Evolutionary conservation across 257 asterid species (phyloP).

Genomic region (Petunia secreta): DNA sequence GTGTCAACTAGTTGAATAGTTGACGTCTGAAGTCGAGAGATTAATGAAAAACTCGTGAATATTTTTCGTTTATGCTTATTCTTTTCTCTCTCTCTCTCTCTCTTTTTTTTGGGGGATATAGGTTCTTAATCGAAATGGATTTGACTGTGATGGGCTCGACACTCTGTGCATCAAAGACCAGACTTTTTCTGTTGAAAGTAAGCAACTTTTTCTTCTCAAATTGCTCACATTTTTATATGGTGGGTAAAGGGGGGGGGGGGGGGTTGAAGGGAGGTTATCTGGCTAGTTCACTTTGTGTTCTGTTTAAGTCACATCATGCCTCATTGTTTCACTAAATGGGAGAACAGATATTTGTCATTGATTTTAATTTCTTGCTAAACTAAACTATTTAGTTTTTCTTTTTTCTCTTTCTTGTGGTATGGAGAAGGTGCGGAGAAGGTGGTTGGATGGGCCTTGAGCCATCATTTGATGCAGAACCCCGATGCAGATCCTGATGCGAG

Average conservation of each 20-base stretch:
- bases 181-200: slow-evolving; percentile 81
- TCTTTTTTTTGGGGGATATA: slow-evolving; percentile 38
- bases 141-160: slow-evolving; percentile 79
- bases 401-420: slow-evolving; percentile 28
- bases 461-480: slow-evolving; percentile 62
- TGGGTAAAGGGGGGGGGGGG: slow-evolving; percentile 8
- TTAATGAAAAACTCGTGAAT: neutral
- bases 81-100: slow-evolving; percentile 23
- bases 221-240: neutral
- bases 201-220: slow-evolving; percentile 32
- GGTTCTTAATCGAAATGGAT: slow-evolving; percentile 74
- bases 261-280: neutral
- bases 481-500: slow-evolving; percentile 52
- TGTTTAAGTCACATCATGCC: neutral
- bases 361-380: neutral
- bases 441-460: slow-evolving; percentile 85
- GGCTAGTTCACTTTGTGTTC: slow-evolving; percentile 9
- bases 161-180: slow-evolving; percentile 70
- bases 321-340: neutral
- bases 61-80: neutral
- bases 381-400: neutral
- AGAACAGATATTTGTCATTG: neutral
- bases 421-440: slow-evolving; percentile 79
- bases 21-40: neutral
- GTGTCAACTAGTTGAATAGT: slow-evolving; percentile 13